Evolutionary conservation across 352 stramenopile species (phyloP), one percentile per base, ranked within the genome.

Genomic region (Phytophthora rubi): DNA sequence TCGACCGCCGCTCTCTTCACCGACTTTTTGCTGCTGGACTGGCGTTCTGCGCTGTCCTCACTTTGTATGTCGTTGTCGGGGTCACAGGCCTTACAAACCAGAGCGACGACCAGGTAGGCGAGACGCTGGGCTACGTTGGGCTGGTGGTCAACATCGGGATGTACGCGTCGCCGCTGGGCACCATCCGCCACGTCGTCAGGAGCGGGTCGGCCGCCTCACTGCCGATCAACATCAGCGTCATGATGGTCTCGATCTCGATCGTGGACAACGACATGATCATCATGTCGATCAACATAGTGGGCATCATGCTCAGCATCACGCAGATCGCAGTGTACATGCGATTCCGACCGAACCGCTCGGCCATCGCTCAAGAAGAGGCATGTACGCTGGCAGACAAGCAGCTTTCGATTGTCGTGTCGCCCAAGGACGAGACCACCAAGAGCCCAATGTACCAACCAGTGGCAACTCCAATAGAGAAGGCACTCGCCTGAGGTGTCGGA

Each of bases 61-160:
- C 79, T 9, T 21, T 68, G 18, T 85, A 83, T 53, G 52, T 75
- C 18, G 66, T 70, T 6, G 35, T 86, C 13, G 76, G 71, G 4
- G 49, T 73, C 4, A 56, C 37, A 7, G 67, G 66, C 1, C 45
- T 77, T 13, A 87, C 73, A 15, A 42, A 75, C 57, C 76, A 83
- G 55, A 71, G 52, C 0, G 9, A 75, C 15, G 32, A 73, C 35
- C 32, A 80, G 32, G 70, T 80, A 4, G 58, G 59, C 1, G 51
- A 70, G n/a, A 74, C 67, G 13, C 51, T 83, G 1, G 79, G 79
- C 1, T 72, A 73, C 23, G 71, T 76, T 12, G 65, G 61, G 1
- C 33, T 76, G 21, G 56, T 75, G 18, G 30, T 62, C 37, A 74
- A 68, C n/a, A 21, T 78, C 10, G 66, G 61, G 47, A 70, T 79